phyloP scores from a whole-genome alignment of 1,139 yeast genomes.

The Suzukiozyma palmioleophila region DNA sequence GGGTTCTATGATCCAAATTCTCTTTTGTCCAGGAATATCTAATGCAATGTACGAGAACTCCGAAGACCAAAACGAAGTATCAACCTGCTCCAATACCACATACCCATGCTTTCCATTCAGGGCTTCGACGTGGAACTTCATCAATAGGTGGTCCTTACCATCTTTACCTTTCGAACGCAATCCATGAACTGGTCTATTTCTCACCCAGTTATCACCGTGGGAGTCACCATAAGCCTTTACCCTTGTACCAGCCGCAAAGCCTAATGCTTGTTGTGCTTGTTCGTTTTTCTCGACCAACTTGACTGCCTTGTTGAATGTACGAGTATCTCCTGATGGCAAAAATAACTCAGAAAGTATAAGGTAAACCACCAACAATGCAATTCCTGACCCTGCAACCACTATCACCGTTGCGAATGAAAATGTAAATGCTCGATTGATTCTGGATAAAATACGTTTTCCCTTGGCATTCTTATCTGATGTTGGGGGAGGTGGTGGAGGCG shows the following conservation, averaged over 20 bases:
- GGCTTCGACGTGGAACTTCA: constrained; percentile 87
- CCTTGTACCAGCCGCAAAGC: constrained; percentile 51
- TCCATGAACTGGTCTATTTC: constrained; percentile 75
- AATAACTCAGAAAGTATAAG: constrained; percentile 73
- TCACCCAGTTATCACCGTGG: constrained; percentile 66
- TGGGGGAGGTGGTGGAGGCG: constrained; percentile 37
- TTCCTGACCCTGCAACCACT: constrained; percentile 64
- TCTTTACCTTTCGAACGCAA: constrained; percentile 56
- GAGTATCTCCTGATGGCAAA: constrained; percentile 88
- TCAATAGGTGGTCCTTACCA: constrained; percentile 74
- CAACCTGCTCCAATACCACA: constrained; percentile 76
- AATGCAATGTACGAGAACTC: constrained; percentile 72
- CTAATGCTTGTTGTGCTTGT: constrained; percentile 53
- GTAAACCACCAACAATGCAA: constrained; percentile 69
- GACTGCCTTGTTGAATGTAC: constrained; percentile 83
- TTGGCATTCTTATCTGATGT: constrained; percentile 36
- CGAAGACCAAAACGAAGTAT: constrained; percentile 60
- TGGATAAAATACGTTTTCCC: constrained; percentile 33
- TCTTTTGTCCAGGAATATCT: constrained; percentile 67
- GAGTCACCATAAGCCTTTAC: constrained; percentile 83
- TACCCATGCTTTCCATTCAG: constrained; percentile 49
- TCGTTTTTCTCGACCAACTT: constrained; percentile 66
- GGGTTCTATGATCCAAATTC: constrained; percentile 71
- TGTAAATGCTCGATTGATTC: constrained; percentile 52
- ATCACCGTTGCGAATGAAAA: constrained; percentile 58